Base-by-base conservation (phyloP, 345 rosid genomes). In the Rhodamnia rubescens region DNA sequence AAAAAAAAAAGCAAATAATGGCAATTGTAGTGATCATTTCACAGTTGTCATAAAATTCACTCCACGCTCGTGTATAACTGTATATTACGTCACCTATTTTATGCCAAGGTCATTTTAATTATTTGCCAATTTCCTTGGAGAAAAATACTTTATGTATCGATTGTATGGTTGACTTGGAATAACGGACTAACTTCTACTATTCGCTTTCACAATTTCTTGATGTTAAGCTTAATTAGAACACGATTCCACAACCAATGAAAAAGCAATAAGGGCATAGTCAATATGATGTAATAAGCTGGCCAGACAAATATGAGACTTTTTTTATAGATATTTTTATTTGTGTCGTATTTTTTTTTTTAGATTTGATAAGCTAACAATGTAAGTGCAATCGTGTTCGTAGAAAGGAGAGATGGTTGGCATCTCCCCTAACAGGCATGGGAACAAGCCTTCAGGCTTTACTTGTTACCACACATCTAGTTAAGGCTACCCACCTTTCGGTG, bases 361-460 rank as follows among this genome's bases (percentile, higher is more conserved):
- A 42, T 42, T 49, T 49, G 51, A 49, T 4, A 50, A 50, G 1
- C 14, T 50, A 4, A 50, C 4, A 50, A 10, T 50, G 52, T 50
- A n/a, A n/a, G n/a, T n/a, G n/a, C n/a, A n/a, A n/a, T n/a, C 1
- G 86, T 85, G 89, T 85, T 87, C 86, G 83, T 82, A 64, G 64
- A 75, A 89, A 89, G 88, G 92, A 92, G 91, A 89, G 92, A 90
- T 87, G 93, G 90, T 89, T 90, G 90, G 91, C 90, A 90, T 90
- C 88, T 90, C 93, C 90, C 91, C 90, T 91, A 88, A 88, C 90
- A 90, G 88, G 92, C 90, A 87, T 75, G 93, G 89, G 91, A 88
- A 51, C 74, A 6, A 82, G 92, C 82, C 36, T 74, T 82, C 84
- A 89, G 86, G 88, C 92, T 88, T 81, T 29, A 4, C 53, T 88